Evolutionary conservation across 108 stramenopile species (phyloP).

Genomic region (Mayamaea pseudoterrestris): DNA sequence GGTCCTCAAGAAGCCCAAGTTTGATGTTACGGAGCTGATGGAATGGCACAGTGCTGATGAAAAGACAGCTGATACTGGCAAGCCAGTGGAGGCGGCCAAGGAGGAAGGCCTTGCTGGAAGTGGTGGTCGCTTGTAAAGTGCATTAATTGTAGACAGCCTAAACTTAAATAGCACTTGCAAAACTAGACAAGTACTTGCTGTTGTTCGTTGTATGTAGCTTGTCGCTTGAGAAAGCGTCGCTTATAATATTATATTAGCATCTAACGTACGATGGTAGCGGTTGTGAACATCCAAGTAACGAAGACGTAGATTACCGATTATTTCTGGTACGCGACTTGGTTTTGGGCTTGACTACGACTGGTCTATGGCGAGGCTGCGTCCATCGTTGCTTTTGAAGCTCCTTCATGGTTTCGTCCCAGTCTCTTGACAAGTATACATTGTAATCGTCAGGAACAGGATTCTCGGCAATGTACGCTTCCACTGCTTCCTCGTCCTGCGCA

Average conservation of each 20-base stretch:
- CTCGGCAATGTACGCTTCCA: constrained; percentile 57
- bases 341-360: not conserved
- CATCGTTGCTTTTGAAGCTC: constrained; percentile 1
- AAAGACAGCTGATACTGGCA: constrained; percentile 68
- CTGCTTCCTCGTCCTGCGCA: constrained; percentile 31
- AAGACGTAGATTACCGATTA: too few species aligned
- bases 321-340: not conserved
- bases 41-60: constrained; percentile 97
- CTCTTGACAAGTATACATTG: constrained; percentile 4
- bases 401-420: constrained; percentile 4
- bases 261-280: too few species aligned
- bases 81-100: constrained; percentile 48
- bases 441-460: constrained; percentile 57
- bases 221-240: too few species aligned
- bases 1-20: constrained; percentile 99
- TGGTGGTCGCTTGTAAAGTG: constrained; percentile 76
- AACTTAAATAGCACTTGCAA: too few species aligned
- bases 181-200: too few species aligned
- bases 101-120: constrained; percentile 65
- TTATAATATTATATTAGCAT: too few species aligned
- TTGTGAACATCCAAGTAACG: too few species aligned
- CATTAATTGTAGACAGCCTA: too few species aligned
- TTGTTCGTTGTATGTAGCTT: too few species aligned
- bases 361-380: constrained; percentile 2
- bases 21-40: constrained; percentile 98